These are phyloP conservation scores for Lasiosphaeriaceae sp. DNA, from an alignment of 495 filamentous ascomycete genomes.

Conservation along the genomic window DNA sequence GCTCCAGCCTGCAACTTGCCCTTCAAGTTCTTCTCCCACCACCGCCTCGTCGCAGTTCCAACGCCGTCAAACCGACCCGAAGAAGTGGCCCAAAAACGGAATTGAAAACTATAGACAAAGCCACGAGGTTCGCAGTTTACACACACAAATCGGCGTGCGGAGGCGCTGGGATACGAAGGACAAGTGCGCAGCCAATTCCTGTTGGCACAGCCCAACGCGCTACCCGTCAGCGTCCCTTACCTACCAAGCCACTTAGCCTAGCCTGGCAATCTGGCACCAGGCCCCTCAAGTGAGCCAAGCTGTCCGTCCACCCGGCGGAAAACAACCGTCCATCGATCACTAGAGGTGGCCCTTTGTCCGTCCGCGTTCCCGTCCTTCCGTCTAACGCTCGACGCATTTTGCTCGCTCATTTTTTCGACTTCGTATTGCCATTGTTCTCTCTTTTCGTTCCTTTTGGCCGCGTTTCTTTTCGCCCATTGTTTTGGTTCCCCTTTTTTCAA, in stretches of 20 bases:
- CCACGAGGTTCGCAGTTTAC: too few relatives aligned
- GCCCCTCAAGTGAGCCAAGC: too few relatives aligned
- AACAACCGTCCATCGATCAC: too few relatives aligned
- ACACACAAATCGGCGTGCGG: background rate
- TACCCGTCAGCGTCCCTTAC: background rate
- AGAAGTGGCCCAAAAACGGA: background rate
- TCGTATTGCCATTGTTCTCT: background rate
- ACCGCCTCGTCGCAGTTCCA: too few relatives aligned
- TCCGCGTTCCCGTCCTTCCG: background rate
- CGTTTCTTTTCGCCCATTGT: too few relatives aligned
- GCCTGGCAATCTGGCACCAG: background rate
- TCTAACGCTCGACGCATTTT: background rate
- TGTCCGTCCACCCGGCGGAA: too few relatives aligned
- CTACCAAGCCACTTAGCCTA: background rate
- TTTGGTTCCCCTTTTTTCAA: too few relatives aligned
- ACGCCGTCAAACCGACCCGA: background rate
- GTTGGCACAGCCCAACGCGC: background rate
- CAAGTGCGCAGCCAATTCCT: too few relatives aligned
- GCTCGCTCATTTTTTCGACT: background rate
- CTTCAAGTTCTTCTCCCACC: too few relatives aligned
- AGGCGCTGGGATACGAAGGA: too few relatives aligned
- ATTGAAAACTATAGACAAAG: too few relatives aligned
- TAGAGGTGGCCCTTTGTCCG: background rate
- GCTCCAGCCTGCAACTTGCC: too few relatives aligned
- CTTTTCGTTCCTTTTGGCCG: background rate